phyloP scores from a whole-genome alignment of 805 yeast species.

The Komagataella phaffii region DNA sequence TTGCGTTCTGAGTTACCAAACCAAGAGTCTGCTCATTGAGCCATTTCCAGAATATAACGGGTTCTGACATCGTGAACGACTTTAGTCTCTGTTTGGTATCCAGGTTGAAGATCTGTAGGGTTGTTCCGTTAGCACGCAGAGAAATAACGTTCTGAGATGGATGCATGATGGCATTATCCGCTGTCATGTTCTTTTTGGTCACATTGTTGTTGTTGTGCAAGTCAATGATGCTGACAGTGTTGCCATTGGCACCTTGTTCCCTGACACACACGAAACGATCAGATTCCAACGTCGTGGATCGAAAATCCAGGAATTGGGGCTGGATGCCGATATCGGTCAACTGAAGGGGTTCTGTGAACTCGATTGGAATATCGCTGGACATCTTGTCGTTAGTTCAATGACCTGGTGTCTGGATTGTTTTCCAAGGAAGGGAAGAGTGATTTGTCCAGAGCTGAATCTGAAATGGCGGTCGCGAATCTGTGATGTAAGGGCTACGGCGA shows the following conservation, averaged over 20 bases:
- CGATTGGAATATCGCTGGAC: constrained; percentile 73
- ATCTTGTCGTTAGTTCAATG: not conserved
- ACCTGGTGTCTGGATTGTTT: not conserved
- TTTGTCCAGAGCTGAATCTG: not conserved
- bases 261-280: constrained; percentile 82
- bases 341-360: constrained; percentile 90
- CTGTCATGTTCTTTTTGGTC: constrained; percentile 87
- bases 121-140: constrained; percentile 91
- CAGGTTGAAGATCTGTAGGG: constrained; percentile 86
- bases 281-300: constrained; percentile 88
- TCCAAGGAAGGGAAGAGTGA: not conserved
- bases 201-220: constrained; percentile 66
- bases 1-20: constrained; percentile 63
- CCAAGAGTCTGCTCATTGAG: constrained; percentile 61
- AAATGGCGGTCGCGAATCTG: not conserved
- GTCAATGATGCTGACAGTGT: constrained; percentile 90
- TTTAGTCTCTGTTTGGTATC: constrained; percentile 80
- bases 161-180: constrained; percentile 95
- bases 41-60: constrained; percentile 96
- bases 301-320: constrained; percentile 76
- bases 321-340: constrained; percentile 78
- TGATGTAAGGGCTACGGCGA: not conserved
- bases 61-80: constrained; percentile 74
- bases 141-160: constrained; percentile 84
- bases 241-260: constrained; percentile 49